Evolutionary conservation across 2,329 filamentous ascomycete species (phyloP).

Genomic region (Eurotiales sp.): DNA sequence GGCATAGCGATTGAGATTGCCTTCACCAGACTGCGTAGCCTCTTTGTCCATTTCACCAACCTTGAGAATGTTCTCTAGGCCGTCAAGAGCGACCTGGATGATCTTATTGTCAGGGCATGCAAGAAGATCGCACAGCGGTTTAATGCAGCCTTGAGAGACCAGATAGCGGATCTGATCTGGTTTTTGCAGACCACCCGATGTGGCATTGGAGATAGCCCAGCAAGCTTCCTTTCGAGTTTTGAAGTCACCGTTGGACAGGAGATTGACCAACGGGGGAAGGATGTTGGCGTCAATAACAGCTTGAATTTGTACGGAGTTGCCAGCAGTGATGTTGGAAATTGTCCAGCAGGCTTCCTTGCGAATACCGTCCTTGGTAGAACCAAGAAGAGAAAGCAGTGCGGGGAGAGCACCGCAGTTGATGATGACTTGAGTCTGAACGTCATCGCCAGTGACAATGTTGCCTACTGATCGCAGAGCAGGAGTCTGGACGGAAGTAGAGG

Average conservation of each 20-base stretch:
- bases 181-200: slow-evolving; percentile 95
- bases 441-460: slow-evolving; percentile 97
- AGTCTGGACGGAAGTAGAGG: slow-evolving; percentile 96
- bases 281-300: slow-evolving; percentile 95
- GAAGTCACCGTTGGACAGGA: slow-evolving; percentile 93
- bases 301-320: slow-evolving; percentile 97
- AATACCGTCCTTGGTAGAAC: slow-evolving; percentile 97
- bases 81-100: slow-evolving; percentile 96
- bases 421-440: slow-evolving; percentile 98
- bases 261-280: slow-evolving; percentile 91
- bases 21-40: slow-evolving; percentile 52
- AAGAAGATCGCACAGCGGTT: slow-evolving; percentile 91
- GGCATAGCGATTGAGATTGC: slow-evolving; percentile 84
- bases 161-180: slow-evolving; percentile 97
- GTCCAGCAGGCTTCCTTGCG: slow-evolving; percentile 99
- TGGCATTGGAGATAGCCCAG: slow-evolving; percentile 99
- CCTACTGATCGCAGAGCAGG: slow-evolving; percentile 94
- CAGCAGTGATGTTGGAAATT: slow-evolving; percentile 97
- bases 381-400: slow-evolving; percentile 86
- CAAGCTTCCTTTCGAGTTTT: slow-evolving; percentile 99
- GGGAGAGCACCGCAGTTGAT: slow-evolving; percentile 96
- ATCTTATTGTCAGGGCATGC: slow-evolving; percentile 99
- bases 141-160: slow-evolving; percentile 91
- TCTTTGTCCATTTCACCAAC: slow-evolving; percentile 99
- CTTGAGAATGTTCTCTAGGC: slow-evolving; percentile 98